Conservation (phyloP, 2,329 filamentous ascomycete species). For the Penicillium thymicola region DNA sequence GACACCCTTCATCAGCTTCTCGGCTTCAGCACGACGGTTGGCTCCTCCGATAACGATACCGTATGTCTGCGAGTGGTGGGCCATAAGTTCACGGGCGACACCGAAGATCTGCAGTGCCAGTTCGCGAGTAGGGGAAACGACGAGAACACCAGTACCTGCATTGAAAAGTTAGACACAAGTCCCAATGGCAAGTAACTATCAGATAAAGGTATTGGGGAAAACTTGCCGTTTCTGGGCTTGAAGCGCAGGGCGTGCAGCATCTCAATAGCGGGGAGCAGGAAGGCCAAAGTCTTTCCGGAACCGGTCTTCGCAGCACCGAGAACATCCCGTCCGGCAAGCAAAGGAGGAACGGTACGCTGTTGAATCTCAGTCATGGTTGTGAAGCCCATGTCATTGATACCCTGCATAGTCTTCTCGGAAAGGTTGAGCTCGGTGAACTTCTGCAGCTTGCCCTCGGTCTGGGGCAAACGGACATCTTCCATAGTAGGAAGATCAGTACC, state of each 20-base stretch:
- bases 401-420: conserved; percentile 82
- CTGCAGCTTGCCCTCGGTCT: conserved; percentile 60
- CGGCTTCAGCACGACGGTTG: conserved; percentile 83
- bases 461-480: conserved; percentile 54
- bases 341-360: conserved; percentile 76
- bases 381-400: conserved; percentile 88
- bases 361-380: conserved; percentile 96
- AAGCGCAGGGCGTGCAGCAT: conserved; percentile 87
- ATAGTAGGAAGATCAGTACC: conserved; percentile 52
- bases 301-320: conserved; percentile 95
- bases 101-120: conserved; percentile 94
- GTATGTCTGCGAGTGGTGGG: conserved; percentile 88
- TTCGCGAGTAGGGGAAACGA: conserved; percentile 91
- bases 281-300: conserved; percentile 91
- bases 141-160: conserved; percentile 73
- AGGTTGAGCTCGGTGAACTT: conserved; percentile 80
- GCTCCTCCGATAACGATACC: conserved; percentile 96
- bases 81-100: conserved; percentile 89
- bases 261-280: conserved; percentile 90
- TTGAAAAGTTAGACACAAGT: conserved; percentile 6
- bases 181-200: background rate
- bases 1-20: conserved; percentile 90
- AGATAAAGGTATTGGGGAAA: background rate
- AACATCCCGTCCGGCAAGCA: conserved; percentile 86
- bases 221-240: conserved; percentile 79